Percentiles rank a stretch among this genome's conserved stretches.
phyloP scores from a whole-genome alignment of 2,329 filamentous ascomycete genomes.

The Pezizomycotina sp. region DNA sequence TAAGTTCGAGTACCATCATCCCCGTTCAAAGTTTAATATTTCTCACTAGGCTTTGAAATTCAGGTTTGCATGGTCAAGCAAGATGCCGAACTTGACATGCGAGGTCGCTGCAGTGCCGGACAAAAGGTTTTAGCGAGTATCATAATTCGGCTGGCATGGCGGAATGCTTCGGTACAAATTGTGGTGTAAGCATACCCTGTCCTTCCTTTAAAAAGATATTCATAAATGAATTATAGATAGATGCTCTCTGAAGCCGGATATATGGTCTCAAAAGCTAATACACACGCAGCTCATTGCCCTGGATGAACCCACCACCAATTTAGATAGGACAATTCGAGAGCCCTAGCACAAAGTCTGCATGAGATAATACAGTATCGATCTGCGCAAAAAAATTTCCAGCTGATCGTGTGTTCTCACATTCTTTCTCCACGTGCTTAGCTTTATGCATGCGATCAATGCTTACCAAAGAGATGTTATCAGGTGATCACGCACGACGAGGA shows the following conservation, averaged over 20 bases:
- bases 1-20: constrained; percentile 3
- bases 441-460: not conserved
- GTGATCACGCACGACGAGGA: constrained; percentile 97
- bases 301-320: constrained; percentile 93
- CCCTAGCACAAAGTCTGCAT: constrained; percentile 67
- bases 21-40: not conserved
- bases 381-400: constrained; percentile 85
- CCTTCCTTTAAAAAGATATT: not conserved
- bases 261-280: no score
- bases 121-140: constrained; percentile 95
- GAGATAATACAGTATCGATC: constrained; percentile 71
- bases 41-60: constrained; percentile 2
- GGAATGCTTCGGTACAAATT: constrained; percentile 91
- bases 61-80: constrained; percentile 84
- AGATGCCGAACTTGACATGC: constrained; percentile 98
- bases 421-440: not conserved
- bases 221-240: no score
- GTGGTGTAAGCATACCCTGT: constrained; percentile 39
- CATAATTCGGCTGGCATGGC: constrained; percentile 93
- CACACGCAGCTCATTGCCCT: constrained; percentile 57
- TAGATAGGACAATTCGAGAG: constrained; percentile 91
- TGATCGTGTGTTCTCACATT: constrained; percentile 43
- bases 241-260: no score
- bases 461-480: constrained; percentile 9
- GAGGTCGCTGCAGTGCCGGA: constrained; percentile 85